These are phyloP conservation scores for Aspergillus quadricinctus DNA, from an alignment of 2,329 filamentous ascomycete genomes.

Conservation along the genomic window DNA sequence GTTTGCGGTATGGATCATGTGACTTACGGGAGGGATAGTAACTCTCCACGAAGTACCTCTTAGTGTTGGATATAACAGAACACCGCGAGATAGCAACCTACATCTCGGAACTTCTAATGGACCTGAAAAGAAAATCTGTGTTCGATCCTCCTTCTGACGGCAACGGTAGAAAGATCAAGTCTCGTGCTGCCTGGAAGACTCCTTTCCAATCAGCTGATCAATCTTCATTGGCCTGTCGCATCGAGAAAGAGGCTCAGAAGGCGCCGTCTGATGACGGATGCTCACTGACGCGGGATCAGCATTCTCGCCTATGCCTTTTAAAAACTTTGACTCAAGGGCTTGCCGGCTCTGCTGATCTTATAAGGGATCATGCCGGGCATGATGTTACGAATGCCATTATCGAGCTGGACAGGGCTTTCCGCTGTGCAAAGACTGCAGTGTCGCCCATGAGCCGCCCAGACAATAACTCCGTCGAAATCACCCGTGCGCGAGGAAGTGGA, in stretches of 20 bases:
- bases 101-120: constrained; percentile 14
- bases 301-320: constrained; percentile 16
- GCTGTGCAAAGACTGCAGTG: neutral
- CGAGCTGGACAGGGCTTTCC: constrained; percentile 19
- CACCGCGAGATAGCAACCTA: neutral
- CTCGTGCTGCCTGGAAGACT: neutral
- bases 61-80: neutral
- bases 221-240: neutral
- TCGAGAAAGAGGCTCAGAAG: neutral
- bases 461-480: neutral
- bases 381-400: constrained; percentile 17
- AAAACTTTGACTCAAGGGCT: constrained; percentile 20
- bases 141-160: constrained; percentile 3
- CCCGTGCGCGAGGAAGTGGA: neutral
- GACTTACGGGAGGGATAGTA: neutral
- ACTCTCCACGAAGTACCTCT: neutral
- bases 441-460: neutral
- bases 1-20: neutral
- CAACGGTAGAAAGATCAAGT: constrained; percentile 15
- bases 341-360: constrained; percentile 11
- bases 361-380: constrained; percentile 9
- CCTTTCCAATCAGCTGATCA: neutral
- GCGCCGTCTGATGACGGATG: neutral
- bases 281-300: neutral
- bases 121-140: constrained; percentile 20